Percentiles rank a stretch among this genome's conserved stretches.
phyloP scores from a whole-genome alignment of 495 filamentous ascomycete genomes.

The Podospora didyma region DNA sequence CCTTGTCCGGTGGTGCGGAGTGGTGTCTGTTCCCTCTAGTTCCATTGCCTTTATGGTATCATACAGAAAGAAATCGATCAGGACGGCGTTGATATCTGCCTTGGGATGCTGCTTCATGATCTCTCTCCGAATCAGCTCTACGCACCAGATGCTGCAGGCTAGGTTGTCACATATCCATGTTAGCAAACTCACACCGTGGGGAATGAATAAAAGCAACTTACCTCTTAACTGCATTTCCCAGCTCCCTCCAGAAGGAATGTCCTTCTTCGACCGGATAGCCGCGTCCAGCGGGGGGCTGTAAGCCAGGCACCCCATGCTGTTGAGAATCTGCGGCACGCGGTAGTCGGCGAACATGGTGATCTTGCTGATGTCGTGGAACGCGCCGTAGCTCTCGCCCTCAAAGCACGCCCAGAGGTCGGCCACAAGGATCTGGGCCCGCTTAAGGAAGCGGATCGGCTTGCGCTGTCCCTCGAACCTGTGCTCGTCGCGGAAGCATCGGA shows the following conservation, averaged over 20 bases:
- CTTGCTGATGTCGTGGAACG: constrained; percentile 87
- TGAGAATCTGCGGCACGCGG: constrained; percentile 88
- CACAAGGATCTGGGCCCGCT: constrained; percentile 91
- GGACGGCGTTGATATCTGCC: constrained; percentile 72
- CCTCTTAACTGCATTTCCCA: constrained; percentile 90
- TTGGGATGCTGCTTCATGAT: constrained; percentile 71
- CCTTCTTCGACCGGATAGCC: constrained; percentile 57
- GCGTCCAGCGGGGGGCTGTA: constrained; percentile 77
- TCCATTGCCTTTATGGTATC: constrained; percentile 87
- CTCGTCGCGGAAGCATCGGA: constrained; percentile 84
- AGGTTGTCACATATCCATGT: not conserved
- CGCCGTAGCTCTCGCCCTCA: constrained; percentile 70
- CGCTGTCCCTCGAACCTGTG: constrained; percentile 64
- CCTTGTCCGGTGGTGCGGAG: constrained; percentile 89
- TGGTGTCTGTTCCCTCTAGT: constrained; percentile 50
- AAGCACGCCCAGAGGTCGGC: constrained; percentile 97
- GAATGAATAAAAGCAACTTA: constrained; percentile 20
- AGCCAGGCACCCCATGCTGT: constrained; percentile 73
- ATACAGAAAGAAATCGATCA: constrained; percentile 97
- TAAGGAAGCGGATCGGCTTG: constrained; percentile 71
- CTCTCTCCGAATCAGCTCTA: constrained; percentile 83
- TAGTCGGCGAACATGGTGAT: constrained; percentile 99
- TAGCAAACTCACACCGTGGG: not conserved
- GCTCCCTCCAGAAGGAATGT: constrained; percentile 63
- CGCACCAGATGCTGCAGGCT: constrained; percentile 86